Percentiles rank a stretch among this genome's conserved stretches.
Conservation (phyloP, 2,329 filamentous ascomycete species). For the Arthroderma uncinatum region DNA sequence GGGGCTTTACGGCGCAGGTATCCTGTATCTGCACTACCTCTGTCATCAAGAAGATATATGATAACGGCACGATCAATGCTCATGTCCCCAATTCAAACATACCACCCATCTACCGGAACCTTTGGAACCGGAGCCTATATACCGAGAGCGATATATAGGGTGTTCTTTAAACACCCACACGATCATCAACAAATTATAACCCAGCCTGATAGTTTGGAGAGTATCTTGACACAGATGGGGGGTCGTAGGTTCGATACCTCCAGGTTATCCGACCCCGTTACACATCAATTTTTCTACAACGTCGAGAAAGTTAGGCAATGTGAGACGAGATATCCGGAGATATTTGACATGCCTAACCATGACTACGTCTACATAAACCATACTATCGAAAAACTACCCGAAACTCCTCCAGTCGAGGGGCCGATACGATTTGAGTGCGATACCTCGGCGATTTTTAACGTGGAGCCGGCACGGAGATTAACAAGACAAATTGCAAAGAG, state of each 20-base stretch:
- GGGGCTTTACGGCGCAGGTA: neutral
- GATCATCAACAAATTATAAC: neutral
- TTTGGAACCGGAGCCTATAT: slow-evolving; percentile 30
- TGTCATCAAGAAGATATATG: slow-evolving; percentile 10
- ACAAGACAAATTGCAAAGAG: neutral
- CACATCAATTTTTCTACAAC: slow-evolving; percentile 22
- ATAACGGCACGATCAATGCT: slow-evolving; percentile 22
- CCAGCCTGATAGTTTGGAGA: slow-evolving; percentile 20
- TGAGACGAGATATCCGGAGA: slow-evolving; percentile 26
- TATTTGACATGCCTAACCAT: slow-evolving; percentile 19
- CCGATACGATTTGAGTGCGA: slow-evolving; percentile 26
- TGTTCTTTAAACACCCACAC: neutral
- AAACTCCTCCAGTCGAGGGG: slow-evolving; percentile 24
- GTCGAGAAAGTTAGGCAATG: slow-evolving; percentile 27
- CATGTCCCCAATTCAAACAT: slow-evolving; percentile 30
- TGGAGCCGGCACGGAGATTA: neutral
- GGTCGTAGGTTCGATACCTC: slow-evolving; percentile 14
- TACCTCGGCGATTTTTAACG: neutral
- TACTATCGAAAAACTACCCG: slow-evolving; percentile 23
- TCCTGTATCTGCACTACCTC: slow-evolving; percentile 13
- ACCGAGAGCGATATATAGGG: neutral
- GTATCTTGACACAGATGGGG: slow-evolving; percentile 19
- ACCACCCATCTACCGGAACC: slow-evolving; percentile 33
- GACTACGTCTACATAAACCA: slow-evolving; percentile 31
- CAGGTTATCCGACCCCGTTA: slow-evolving; percentile 18